phyloP scores from a whole-genome alignment of 805 yeast species.

The Candida peoriensis region DNA sequence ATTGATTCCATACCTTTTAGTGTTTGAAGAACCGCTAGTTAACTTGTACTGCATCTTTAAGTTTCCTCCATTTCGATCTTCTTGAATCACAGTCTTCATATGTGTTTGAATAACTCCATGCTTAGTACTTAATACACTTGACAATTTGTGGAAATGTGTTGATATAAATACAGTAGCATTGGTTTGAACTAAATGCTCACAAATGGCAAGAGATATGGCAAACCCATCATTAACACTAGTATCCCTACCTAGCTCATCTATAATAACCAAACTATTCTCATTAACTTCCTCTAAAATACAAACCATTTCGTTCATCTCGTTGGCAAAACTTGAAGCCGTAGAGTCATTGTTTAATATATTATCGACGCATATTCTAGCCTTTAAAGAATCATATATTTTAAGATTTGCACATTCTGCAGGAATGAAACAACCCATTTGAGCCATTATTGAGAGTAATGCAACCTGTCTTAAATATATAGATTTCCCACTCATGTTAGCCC shows the following conservation, averaged over 20 bases:
- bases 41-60: conserved; percentile 30
- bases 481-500: conserved; percentile 62
- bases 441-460: conserved; percentile 43
- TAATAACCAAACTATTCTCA: conserved; percentile 32
- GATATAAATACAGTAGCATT: conserved; percentile 33
- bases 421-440: conserved; percentile 53
- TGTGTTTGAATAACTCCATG: conserved; percentile 33
- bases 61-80: conserved; percentile 7
- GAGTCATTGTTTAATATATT: conserved; percentile 10
- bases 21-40: conserved; percentile 16
- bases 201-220: conserved; percentile 41
- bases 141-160: conserved; percentile 42
- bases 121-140: conserved; percentile 28
- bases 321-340: conserved; percentile 38
- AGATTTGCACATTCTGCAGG: conserved; percentile 41
- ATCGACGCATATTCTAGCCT: conserved; percentile 36
- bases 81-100: conserved; percentile 27
- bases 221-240: conserved; percentile 47
- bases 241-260: conserved; percentile 57
- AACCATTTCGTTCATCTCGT: conserved; percentile 45
- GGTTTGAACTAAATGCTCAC: conserved; percentile 30
- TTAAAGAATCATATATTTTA: conserved; percentile 34
- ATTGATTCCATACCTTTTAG: conserved; percentile 29
- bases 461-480: conserved; percentile 52
- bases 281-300: conserved; percentile 35